Evolutionary conservation across 1,284 basidiomycete species (phyloP), one percentile per base, ranked within the genome.

Genomic region (Xerocomus minutiporus): DNA sequence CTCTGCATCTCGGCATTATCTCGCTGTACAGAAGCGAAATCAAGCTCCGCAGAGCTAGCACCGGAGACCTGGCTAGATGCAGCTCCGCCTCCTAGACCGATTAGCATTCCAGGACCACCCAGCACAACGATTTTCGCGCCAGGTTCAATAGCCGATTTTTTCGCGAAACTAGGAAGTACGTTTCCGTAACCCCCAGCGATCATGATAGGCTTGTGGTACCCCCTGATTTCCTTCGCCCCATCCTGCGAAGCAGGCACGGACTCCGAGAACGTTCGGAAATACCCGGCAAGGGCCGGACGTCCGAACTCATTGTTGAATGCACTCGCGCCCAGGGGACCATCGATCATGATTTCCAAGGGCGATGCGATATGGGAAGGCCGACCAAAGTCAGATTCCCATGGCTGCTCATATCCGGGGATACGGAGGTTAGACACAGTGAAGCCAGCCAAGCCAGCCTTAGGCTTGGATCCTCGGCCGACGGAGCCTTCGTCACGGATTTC

Each of bases 121-220:
- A 99, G 78, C 0, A 99, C 94, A 54, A 98, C 82, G 54, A 99
- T 81, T 71, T 88, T 91, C 20, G 93, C 87, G 5, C 90, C 91
- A 7, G 86, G 76, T 1, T 78, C 74, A 62, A 97, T 92, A 55
- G 74, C 73, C 3, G 80, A 76, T 73, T 97, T 97, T 62, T 76
- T 78, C 12, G 93, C 84, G 63, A 89, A 93, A 55, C 81, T 71
- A 2, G 88, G 85, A 25, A 91, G 83, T 36, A 99, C 95, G 64
- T 91, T 97, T 8, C 96, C 96, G 54, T 96, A 83, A 39, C 96
- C 96, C 46, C 96, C 96, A 15, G 97, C 97, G 59, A 99, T 89
- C 97, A 99, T 99, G 75, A 99, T 97, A 13, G 96, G 96, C 71
- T 99, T 99, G 75, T 99, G 97, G 74, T 97, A 99, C 0, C 96